A percentile compares a stretch with the other conserved stretches of the same genome.
phyloP scores from a whole-genome alignment of 2,329 filamentous ascomycete species.

The Didymellaceae sp. region DNA sequence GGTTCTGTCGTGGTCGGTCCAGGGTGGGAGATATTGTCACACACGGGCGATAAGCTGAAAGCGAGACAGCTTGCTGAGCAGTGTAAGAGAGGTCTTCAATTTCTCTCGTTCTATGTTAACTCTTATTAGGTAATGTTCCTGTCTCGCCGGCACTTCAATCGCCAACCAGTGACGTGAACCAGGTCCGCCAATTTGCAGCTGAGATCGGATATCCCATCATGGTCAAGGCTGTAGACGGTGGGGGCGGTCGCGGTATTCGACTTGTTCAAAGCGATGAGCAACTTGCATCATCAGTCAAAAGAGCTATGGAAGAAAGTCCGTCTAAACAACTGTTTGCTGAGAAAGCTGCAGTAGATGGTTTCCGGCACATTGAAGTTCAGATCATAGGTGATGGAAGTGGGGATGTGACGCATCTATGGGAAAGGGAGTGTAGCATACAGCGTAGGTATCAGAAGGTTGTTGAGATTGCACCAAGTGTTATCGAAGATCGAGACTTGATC shows the following conservation, averaged over 20 bases:
- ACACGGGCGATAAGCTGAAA: constrained; percentile 64
- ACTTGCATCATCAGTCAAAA: constrained; percentile 55
- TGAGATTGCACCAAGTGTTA: constrained; percentile 63
- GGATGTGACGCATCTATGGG: constrained; percentile 62
- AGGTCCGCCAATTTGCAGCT: constrained; percentile 65
- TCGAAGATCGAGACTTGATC: constrained; percentile 56
- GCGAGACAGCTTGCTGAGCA: constrained; percentile 59
- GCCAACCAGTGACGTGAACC: constrained; percentile 52
- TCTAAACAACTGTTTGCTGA: constrained; percentile 65
- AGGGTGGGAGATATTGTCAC: constrained; percentile 62
- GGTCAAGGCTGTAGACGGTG: constrained; percentile 70
- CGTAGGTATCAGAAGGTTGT: constrained; percentile 67
- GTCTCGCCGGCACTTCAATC: constrained; percentile 57
- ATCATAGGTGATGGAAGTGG: constrained; percentile 64
- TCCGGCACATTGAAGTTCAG: constrained; percentile 67
- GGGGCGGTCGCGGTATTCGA: constrained; percentile 66
- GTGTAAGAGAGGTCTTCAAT: constrained; percentile 44
- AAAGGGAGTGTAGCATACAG: constrained; percentile 67
- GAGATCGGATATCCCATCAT: constrained; percentile 62
- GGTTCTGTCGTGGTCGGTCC: constrained; percentile 61
- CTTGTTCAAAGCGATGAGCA: constrained; percentile 55
- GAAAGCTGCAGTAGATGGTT: constrained; percentile 67
- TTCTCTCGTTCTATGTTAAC: not conserved
- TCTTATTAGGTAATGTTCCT: constrained; percentile 52
- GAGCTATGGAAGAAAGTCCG: constrained; percentile 65